phyloP scores from a whole-genome alignment of 2,329 filamentous ascomycete species.

The Colletotrichum tamarilloi region DNA sequence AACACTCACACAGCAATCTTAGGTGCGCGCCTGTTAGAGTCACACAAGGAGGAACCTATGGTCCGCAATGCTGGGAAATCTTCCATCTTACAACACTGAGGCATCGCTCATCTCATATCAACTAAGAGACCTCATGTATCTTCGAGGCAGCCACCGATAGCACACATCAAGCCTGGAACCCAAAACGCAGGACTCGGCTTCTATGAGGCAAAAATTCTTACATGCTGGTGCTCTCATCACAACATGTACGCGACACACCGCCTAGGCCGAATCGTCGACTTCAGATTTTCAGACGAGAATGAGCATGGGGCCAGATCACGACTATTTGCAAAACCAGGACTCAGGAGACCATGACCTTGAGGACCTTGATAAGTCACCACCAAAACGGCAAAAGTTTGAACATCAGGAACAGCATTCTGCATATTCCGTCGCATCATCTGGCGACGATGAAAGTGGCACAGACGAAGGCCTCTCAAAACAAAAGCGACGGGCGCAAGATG shows the following conservation, averaged over 20 bases:
- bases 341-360: neutral
- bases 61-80: slow-evolving; percentile 20
- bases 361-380: neutral
- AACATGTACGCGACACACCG: slow-evolving; percentile 25
- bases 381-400: neutral
- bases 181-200: neutral
- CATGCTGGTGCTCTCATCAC: slow-evolving; percentile 6
- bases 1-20: neutral
- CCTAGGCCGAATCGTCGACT: slow-evolving; percentile 20
- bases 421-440: neutral
- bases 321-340: slow-evolving; percentile 22
- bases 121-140: slow-evolving; percentile 1
- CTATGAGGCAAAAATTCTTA: neutral
- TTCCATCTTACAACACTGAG: neutral
- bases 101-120: slow-evolving; percentile 2
- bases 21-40: neutral
- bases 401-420: neutral
- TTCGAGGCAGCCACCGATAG: slow-evolving; percentile 7
- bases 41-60: neutral
- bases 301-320: slow-evolving; percentile 45
- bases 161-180: neutral
- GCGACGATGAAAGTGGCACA: neutral
- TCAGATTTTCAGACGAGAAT: slow-evolving; percentile 17
- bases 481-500: slow-evolving; percentile 45
- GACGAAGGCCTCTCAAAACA: slow-evolving; percentile 33